These are phyloP conservation scores for Ceriops decandra DNA, from an alignment of 345 rosid species.

Conservation along the genomic window DNA sequence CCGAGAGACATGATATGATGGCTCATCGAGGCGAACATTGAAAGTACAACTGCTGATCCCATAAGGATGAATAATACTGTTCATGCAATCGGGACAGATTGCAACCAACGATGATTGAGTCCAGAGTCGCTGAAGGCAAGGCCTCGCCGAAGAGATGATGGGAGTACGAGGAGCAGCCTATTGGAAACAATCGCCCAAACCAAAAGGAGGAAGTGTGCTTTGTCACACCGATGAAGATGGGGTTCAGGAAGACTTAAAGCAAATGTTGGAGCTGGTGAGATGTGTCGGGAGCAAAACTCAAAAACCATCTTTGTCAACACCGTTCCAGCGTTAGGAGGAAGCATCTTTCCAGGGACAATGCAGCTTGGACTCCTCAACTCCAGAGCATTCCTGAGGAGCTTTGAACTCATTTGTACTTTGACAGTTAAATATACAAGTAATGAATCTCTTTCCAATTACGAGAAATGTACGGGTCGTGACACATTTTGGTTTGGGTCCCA, in stretches of 20 bases:
- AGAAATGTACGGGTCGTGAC: too few species aligned
- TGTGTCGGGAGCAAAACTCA: conserved; percentile 1
- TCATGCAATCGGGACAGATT: not conserved
- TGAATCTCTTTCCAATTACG: too few species aligned
- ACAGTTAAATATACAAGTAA: too few species aligned
- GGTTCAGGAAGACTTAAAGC: conserved; percentile 45
- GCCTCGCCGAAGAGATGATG: conserved; percentile 30
- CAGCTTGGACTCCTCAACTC: conserved; percentile 35
- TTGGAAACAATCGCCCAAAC: conserved; percentile 23
- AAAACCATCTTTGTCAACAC: not conserved
- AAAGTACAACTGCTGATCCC: too few species aligned
- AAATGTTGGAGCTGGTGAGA: conserved; percentile 30
- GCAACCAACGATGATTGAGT: not conserved
- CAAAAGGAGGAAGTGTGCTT: conserved; percentile 17
- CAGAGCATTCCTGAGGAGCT: conserved; percentile 43
- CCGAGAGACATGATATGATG: too few species aligned
- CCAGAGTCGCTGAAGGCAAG: conserved; percentile 25
- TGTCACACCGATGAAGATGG: conserved; percentile 30
- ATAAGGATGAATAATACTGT: not conserved
- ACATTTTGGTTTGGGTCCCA: too few species aligned
- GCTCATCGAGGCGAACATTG: too few species aligned
- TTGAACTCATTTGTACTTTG: not conserved
- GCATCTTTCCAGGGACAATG: conserved; percentile 5
- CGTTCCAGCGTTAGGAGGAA: not conserved
- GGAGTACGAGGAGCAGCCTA: conserved; percentile 20